Evolutionary conservation across 345 rosid genomes (phyloP).

Genomic region (Populus nigra): DNA sequence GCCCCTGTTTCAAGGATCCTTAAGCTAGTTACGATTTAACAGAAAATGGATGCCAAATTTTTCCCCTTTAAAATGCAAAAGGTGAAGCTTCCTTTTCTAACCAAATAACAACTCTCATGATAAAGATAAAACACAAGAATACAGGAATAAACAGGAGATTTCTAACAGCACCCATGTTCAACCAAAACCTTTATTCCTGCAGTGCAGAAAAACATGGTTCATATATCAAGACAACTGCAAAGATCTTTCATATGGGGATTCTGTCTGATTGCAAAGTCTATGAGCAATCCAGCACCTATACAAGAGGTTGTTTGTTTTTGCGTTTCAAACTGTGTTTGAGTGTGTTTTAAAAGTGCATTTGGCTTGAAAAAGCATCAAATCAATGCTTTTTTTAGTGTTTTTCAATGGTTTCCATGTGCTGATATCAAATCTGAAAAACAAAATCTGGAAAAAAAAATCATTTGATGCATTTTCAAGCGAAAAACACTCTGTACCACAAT

Average conservation of each 20-base stretch:
- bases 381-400: too few relatives aligned
- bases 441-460: too few relatives aligned
- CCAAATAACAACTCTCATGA: not conserved
- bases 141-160: not conserved
- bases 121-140: not conserved
- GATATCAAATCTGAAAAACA: too few relatives aligned
- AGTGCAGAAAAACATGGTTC: not conserved
- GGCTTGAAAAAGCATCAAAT: too few relatives aligned
- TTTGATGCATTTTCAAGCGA: too few relatives aligned
- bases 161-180: not conserved
- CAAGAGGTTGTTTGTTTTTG: not conserved
- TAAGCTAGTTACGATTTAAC: not conserved
- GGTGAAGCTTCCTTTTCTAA: not conserved
- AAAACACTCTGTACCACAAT: too few relatives aligned
- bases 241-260: not conserved
- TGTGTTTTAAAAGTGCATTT: too few relatives aligned
- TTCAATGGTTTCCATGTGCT: too few relatives aligned
- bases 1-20: conserved; percentile 7
- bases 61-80: not conserved
- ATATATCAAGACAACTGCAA: not conserved
- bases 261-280: not conserved
- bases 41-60: not conserved
- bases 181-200: not conserved
- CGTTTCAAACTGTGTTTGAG: too few relatives aligned
- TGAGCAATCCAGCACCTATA: not conserved